phyloP scores from a whole-genome alignment of 2,329 filamentous ascomycete genomes.

The Ceratocystis alfenasii region DNA sequence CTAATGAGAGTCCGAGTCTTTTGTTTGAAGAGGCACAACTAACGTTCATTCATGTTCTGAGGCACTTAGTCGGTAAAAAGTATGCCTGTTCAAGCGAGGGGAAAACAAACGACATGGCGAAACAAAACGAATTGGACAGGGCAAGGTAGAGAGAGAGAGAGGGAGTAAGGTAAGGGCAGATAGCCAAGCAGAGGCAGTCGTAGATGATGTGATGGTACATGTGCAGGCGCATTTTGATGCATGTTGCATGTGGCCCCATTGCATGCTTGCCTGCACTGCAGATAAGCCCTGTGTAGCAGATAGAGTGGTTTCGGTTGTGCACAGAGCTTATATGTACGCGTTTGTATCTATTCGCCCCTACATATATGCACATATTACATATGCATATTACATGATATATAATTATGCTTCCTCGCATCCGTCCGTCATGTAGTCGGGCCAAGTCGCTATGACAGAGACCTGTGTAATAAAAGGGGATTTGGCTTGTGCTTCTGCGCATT shows the following conservation, averaged over 20 bases:
- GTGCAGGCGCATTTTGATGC: not conserved
- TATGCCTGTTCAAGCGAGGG: not conserved
- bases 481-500: not conserved
- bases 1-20: too few relatives aligned
- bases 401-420: too few relatives aligned
- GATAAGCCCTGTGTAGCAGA: not conserved
- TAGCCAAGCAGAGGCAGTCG: not conserved
- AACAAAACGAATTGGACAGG: not conserved
- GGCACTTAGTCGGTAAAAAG: not conserved
- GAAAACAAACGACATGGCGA: not conserved
- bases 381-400: not conserved
- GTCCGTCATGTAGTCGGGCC: too few relatives aligned
- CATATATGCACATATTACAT: not conserved
- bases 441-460: not conserved
- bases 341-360: not conserved
- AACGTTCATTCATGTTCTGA: not conserved
- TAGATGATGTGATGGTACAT: constrained; percentile 3
- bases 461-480: not conserved
- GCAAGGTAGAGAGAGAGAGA: not conserved
- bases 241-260: not conserved
- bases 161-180: not conserved
- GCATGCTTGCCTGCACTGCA: not conserved
- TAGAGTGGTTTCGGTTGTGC: not conserved
- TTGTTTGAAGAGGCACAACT: too few relatives aligned
- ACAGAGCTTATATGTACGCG: not conserved